These are phyloP conservation scores for Mariannaea elegans DNA, from an alignment of 2,329 filamentous ascomycete species.

Conservation along the genomic window DNA sequence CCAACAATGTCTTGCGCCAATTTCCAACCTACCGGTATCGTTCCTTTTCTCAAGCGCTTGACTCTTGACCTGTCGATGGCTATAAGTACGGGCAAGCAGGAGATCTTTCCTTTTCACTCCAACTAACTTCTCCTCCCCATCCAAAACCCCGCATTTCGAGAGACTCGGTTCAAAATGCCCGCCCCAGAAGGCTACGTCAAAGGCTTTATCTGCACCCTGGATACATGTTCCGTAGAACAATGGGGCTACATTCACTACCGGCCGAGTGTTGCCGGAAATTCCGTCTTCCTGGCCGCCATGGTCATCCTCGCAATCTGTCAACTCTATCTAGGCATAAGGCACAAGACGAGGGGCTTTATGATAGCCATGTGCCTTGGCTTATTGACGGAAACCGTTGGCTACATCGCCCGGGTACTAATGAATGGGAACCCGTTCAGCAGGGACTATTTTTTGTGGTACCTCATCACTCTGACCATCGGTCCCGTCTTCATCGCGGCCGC, in stretches of 20 bases:
- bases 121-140: constrained; percentile 2
- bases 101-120: not conserved
- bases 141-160: not conserved
- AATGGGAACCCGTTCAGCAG: constrained; percentile 29
- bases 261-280: constrained; percentile 26
- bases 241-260: constrained; percentile 30
- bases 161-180: constrained; percentile 17
- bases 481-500: constrained; percentile 37
- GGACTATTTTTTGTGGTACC: constrained; percentile 29
- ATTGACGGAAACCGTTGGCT: constrained; percentile 32
- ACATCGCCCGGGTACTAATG: constrained; percentile 30
- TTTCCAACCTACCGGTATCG: constrained; percentile 3
- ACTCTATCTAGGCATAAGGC: constrained; percentile 31
- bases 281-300: constrained; percentile 28
- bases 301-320: constrained; percentile 20
- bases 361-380: constrained; percentile 33
- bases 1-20: constrained; percentile 6
- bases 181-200: constrained; percentile 25
- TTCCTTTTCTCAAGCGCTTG: not conserved
- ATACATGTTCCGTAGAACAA: constrained; percentile 27
- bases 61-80: not conserved
- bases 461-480: constrained; percentile 36
- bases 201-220: constrained; percentile 27
- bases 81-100: constrained; percentile 16
- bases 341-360: constrained; percentile 33